Percentiles rank a stretch among this genome's conserved stretches.
Evolutionary conservation across 1,139 yeast genomes (phyloP).

Genomic region (Pichia inconspicua): DNA sequence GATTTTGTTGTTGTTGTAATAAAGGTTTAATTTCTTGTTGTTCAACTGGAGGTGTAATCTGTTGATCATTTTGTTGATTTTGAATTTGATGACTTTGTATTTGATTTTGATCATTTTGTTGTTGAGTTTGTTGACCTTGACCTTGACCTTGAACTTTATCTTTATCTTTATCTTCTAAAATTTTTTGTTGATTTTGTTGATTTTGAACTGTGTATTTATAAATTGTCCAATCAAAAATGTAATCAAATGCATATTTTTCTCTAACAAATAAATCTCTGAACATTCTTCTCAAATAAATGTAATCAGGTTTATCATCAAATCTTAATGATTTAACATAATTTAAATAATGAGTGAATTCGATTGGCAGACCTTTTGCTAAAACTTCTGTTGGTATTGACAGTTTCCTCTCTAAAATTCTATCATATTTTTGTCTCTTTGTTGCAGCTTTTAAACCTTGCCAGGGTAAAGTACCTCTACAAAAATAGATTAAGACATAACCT

Average conservation of each 20-base stretch:
- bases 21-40: constrained; percentile 22
- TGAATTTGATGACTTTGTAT: constrained; percentile 5
- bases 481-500: constrained; percentile 91
- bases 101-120: constrained; percentile 9
- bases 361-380: constrained; percentile 85
- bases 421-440: constrained; percentile 94
- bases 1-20: constrained; percentile 26
- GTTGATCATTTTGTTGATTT: constrained; percentile 1
- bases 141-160: constrained; percentile 9
- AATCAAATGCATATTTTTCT: constrained; percentile 87
- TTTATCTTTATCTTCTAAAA: constrained; percentile 3
- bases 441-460: constrained; percentile 99
- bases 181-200: constrained; percentile 40
- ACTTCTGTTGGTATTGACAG: constrained; percentile 87
- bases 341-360: constrained; percentile 82
- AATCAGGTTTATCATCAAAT: constrained; percentile 96
- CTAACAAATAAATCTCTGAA: constrained; percentile 85
- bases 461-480: constrained; percentile 90
- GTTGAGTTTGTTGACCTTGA: constrained; percentile 11
- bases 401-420: constrained; percentile 92
- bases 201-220: constrained; percentile 67
- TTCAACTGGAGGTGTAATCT: neutral
- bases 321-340: constrained; percentile 83
- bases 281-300: constrained; percentile 77
- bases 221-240: constrained; percentile 95